phyloP scores from a whole-genome alignment of 192 early-diverging fungal genomes.

The Chytriomyces confervae region DNA sequence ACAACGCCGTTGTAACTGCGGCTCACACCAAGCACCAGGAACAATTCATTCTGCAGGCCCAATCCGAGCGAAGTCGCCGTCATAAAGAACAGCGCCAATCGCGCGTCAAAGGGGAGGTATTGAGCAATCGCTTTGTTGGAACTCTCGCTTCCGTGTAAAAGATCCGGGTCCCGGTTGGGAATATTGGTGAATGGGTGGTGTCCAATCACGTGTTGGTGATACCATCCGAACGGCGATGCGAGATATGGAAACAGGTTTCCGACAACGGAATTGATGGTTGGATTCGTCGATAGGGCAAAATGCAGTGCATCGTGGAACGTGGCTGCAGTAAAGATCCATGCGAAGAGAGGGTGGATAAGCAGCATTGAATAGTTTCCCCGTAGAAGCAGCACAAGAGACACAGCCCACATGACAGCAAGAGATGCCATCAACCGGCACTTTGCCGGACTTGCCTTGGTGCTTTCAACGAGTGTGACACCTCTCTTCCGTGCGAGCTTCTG shows the following conservation, averaged over 20 bases:
- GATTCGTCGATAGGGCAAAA: slow-evolving; percentile 13
- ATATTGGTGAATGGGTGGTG: slow-evolving; percentile 25
- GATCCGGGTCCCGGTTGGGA: slow-evolving; percentile 15
- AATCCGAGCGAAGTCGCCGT: slow-evolving; percentile 14
- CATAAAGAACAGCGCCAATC: not conserved
- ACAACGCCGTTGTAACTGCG: slow-evolving; percentile 8
- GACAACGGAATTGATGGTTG: not conserved
- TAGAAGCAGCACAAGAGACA: not conserved
- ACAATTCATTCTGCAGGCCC: slow-evolving; percentile 7
- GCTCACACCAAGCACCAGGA: not conserved
- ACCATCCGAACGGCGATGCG: slow-evolving; percentile 6
- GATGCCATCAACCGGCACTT: not conserved
- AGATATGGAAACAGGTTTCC: slow-evolving; percentile 13
- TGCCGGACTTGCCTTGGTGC: slow-evolving; percentile 22
- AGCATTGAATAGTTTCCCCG: slow-evolving; percentile 17
- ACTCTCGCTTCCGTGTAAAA: slow-evolving; percentile 21
- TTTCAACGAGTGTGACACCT: slow-evolving; percentile 10
- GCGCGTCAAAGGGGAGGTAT: not conserved
- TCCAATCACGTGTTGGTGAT: slow-evolving; percentile 19
- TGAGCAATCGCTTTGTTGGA: not conserved
- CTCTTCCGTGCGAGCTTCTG: slow-evolving; percentile 1
- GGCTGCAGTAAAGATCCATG: slow-evolving; percentile 8
- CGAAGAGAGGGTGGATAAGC: not conserved
- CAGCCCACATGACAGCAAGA: not conserved
- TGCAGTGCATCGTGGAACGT: slow-evolving; percentile 23